Conservation (phyloP, 352 stramenopile species). For the Pythium myriotylum region DNA sequence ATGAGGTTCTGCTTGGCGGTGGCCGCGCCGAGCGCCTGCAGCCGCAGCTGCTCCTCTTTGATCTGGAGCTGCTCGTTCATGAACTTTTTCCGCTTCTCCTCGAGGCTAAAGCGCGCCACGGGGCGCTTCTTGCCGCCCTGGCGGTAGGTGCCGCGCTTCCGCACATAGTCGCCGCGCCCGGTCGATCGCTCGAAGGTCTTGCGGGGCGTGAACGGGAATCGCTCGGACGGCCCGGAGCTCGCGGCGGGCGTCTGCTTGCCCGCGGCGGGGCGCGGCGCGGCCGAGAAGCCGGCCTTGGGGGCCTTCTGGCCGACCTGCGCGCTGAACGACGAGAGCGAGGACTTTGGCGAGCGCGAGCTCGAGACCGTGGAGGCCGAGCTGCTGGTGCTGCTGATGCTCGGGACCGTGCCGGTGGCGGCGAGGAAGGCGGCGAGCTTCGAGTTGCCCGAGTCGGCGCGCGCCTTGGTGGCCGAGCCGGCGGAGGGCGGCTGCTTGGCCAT, state of each 20-base stretch:
- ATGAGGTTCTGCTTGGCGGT: constrained; percentile 83
- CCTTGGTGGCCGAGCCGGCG: constrained; percentile 33
- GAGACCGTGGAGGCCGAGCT: constrained; percentile 22
- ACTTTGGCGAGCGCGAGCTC: constrained; percentile 23
- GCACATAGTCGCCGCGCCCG: constrained; percentile 67
- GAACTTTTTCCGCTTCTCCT: constrained; percentile 81
- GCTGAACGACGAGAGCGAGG: constrained; percentile 26
- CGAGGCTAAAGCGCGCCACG: constrained; percentile 73
- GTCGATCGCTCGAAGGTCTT: constrained; percentile 63
- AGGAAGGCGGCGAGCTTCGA: constrained; percentile 84
- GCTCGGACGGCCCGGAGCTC: constrained; percentile 13
- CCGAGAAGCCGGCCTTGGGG: constrained; percentile 6
- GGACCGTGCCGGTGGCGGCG: constrained; percentile 51
- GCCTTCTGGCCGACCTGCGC: constrained; percentile 15
- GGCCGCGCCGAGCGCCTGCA: constrained; percentile 55
- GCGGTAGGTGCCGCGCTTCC: constrained; percentile 79
- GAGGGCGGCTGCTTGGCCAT: constrained; percentile 72
- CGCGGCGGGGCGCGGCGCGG: constrained; percentile 2
- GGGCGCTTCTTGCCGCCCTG: constrained; percentile 34
- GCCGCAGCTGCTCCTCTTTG: constrained; percentile 80
- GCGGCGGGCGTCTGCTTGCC: neutral
- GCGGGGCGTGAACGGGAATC: constrained; percentile 49
- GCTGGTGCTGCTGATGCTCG: constrained; percentile 29
- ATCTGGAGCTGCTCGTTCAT: constrained; percentile 82
- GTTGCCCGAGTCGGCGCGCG: constrained; percentile 55